Conservation (phyloP, 139 green algal genomes). For the Marvania coccoides region DNA sequence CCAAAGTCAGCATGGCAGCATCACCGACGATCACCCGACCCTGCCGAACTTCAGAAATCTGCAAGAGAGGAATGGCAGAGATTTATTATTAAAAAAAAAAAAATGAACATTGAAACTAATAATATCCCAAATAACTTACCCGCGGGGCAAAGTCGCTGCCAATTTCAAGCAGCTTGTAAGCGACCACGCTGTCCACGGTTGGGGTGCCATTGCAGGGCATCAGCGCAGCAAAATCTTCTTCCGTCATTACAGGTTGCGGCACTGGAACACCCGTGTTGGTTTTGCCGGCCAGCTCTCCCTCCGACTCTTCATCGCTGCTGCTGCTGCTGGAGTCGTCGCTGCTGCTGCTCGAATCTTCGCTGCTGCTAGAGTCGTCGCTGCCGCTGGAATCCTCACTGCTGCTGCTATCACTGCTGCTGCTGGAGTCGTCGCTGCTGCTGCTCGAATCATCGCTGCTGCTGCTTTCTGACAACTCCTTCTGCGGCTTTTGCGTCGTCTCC, state of each 20-base stretch:
- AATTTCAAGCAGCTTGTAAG: constrained; percentile 32
- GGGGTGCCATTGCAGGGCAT: background rate
- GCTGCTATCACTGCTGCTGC: background rate
- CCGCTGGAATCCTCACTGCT: background rate
- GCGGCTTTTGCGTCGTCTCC: background rate
- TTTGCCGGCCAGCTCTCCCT: background rate
- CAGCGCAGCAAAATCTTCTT: constrained; percentile 6
- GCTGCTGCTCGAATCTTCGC: background rate
- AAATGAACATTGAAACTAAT: background rate
- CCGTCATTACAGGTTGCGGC: background rate
- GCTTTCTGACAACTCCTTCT: background rate
- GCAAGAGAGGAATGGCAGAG: background rate
- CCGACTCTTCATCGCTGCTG: background rate
- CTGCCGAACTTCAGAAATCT: constrained; percentile 7
- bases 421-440: background rate
- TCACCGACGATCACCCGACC: constrained; percentile 4
- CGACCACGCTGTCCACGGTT: constrained; percentile 8
- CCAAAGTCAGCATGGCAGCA: background rate
- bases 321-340: background rate
- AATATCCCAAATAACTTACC: background rate
- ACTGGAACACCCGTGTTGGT: background rate
- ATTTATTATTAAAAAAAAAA: background rate
- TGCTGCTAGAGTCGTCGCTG: background rate
- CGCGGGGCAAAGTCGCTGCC: constrained; percentile 8
- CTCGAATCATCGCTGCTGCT: background rate